phyloP scores from a whole-genome alignment of 768 basidiomycete genomes.

The Ephemerocybe angulata region DNA sequence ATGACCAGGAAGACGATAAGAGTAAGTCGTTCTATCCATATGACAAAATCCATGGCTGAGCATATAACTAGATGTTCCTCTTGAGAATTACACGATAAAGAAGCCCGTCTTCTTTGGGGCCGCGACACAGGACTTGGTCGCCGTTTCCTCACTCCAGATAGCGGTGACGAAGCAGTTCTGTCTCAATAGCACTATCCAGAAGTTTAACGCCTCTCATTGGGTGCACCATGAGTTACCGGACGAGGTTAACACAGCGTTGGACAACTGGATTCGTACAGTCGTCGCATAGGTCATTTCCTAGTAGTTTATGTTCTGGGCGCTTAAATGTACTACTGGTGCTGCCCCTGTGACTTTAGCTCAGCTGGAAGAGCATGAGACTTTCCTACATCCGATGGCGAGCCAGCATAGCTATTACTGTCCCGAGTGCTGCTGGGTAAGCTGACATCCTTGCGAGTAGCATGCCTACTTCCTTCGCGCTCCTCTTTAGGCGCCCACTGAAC shows the following conservation, averaged over 20 bases:
- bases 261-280: neutral
- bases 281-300: neutral
- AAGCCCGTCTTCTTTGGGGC: conserved; percentile 5
- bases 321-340: too few relatives aligned
- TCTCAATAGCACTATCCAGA: neutral
- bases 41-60: neutral
- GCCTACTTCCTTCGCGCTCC: too few relatives aligned
- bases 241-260: neutral
- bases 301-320: too few relatives aligned
- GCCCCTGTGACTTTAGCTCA: too few relatives aligned
- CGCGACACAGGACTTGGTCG: neutral
- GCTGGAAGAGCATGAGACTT: too few relatives aligned
- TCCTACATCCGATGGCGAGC: too few relatives aligned
- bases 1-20: neutral
- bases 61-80: neutral
- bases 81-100: conserved; percentile 1
- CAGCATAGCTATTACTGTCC: too few relatives aligned
- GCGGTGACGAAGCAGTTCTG: neutral
- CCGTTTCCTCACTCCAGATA: neutral
- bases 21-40: neutral
- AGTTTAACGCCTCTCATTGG: neutral
- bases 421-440: too few relatives aligned
- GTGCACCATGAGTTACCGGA: neutral
- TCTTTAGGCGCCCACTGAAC: too few relatives aligned
- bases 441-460: too few relatives aligned